phyloP scores from a whole-genome alignment of 352 stramenopile genomes.

The Pythium phragmitis region DNA sequence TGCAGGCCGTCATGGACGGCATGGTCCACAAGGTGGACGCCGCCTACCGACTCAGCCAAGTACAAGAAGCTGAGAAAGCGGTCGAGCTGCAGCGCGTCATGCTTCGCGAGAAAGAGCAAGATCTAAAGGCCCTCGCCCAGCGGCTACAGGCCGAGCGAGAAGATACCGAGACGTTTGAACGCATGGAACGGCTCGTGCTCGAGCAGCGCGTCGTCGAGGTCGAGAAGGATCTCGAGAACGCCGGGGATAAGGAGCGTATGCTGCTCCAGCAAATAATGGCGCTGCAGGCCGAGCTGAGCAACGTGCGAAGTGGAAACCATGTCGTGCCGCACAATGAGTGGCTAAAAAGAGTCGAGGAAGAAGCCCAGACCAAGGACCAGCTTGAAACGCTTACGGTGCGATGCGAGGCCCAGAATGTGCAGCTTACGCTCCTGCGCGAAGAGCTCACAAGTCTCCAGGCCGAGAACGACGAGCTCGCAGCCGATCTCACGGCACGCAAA shows the following conservation, averaged over 20 bases:
- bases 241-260: conserved; percentile 36
- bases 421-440: conserved; percentile 24
- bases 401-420: conserved; percentile 23
- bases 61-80: conserved; percentile 22
- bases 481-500: conserved; percentile 24
- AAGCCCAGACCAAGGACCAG: conserved; percentile 35
- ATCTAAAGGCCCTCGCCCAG: conserved; percentile 22
- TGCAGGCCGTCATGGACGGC: conserved; percentile 34
- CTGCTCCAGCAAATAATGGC: conserved; percentile 26
- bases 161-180: conserved; percentile 41
- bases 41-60: background rate
- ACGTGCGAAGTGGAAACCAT: conserved; percentile 27
- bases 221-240: conserved; percentile 46
- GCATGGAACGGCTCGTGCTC: conserved; percentile 48
- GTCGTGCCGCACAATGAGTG: conserved; percentile 29
- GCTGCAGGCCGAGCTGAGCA: conserved; percentile 33
- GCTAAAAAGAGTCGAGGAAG: conserved; percentile 25
- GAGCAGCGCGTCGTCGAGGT: conserved; percentile 53
- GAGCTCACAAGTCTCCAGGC: conserved; percentile 23
- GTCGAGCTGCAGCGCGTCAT: conserved; percentile 17
- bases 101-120: conserved; percentile 13
- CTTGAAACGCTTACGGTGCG: conserved; percentile 25
- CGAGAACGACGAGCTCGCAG: conserved; percentile 32
- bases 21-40: conserved; percentile 38
- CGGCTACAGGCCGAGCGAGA: conserved; percentile 17